Evolutionary conservation across 2,329 filamentous ascomycete genomes (phyloP).

Genomic region (Simplicillium sp.): DNA sequence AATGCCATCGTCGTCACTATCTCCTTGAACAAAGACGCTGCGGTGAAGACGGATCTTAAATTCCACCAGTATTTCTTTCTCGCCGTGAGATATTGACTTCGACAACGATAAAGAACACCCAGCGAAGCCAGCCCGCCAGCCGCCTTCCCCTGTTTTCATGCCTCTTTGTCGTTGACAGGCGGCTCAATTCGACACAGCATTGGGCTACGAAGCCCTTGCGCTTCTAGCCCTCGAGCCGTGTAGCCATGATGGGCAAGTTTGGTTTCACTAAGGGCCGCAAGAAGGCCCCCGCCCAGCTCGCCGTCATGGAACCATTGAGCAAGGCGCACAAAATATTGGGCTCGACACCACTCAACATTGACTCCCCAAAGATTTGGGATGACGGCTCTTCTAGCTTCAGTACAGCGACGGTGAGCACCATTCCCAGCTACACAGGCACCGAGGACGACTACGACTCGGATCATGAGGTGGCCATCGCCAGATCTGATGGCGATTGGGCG

Average conservation of each 20-base stretch:
- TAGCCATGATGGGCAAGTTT: slow-evolving; percentile 31
- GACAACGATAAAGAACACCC: too few species aligned
- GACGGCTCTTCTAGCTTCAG: slow-evolving; percentile 32
- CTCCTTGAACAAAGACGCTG: too few species aligned
- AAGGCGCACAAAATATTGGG: slow-evolving; percentile 44
- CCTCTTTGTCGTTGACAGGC: too few species aligned
- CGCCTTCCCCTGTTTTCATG: too few species aligned
- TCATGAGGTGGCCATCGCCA: slow-evolving; percentile 11
- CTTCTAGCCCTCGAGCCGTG: too few species aligned
- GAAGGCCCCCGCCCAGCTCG: slow-evolving; percentile 22
- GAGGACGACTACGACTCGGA: slow-evolving; percentile 9
- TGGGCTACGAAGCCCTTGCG: too few species aligned
- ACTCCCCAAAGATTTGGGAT: slow-evolving; percentile 31
- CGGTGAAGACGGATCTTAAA: too few species aligned
- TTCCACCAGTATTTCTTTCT: too few species aligned
- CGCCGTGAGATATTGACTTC: too few species aligned
- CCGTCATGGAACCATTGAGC: slow-evolving; percentile 28
- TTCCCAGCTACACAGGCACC: slow-evolving; percentile 17
- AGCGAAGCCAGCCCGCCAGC: too few species aligned
- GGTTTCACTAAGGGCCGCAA: slow-evolving; percentile 38
- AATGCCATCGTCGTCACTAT: too few species aligned
- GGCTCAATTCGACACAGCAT: too few species aligned
- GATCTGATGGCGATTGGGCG: slow-evolving; percentile 24
- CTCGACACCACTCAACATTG: slow-evolving; percentile 32
- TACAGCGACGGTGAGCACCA: slow-evolving; percentile 31